Evolutionary conservation across 169 alveolate genomes (phyloP).

Genomic region (Plasmodium cynomolgi): DNA sequence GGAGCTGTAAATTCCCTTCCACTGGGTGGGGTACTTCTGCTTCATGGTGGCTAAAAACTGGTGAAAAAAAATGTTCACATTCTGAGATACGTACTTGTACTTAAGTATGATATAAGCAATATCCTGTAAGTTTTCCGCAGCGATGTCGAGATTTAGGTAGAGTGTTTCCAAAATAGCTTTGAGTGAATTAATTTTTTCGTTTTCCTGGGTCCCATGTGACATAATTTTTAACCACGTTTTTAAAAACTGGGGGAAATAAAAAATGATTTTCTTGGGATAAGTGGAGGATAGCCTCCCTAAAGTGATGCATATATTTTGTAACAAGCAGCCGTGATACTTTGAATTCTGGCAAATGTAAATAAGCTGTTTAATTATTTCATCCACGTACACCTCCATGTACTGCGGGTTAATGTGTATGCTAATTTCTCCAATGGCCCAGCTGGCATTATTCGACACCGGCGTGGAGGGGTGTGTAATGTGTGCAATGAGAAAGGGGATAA

Average conservation of each 20-base stretch:
- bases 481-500: slow-evolving; percentile 69
- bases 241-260: slow-evolving; percentile 72
- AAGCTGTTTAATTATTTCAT: slow-evolving; percentile 78
- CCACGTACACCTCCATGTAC: slow-evolving; percentile 80
- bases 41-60: slow-evolving; percentile 64
- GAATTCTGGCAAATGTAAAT: slow-evolving; percentile 73
- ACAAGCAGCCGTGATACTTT: slow-evolving; percentile 76
- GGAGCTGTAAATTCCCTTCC: slow-evolving; percentile 62
- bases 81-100: slow-evolving; percentile 65
- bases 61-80: slow-evolving; percentile 57
- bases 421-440: slow-evolving; percentile 91
- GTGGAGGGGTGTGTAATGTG: slow-evolving; percentile 79
- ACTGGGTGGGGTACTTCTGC: slow-evolving; percentile 66
- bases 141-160: slow-evolving; percentile 62
- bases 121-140: slow-evolving; percentile 69
- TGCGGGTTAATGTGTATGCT: slow-evolving; percentile 79
- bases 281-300: slow-evolving; percentile 79
- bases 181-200: slow-evolving; percentile 63
- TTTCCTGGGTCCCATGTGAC: slow-evolving; percentile 75
- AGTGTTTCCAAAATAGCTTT: slow-evolving; percentile 65
- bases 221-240: slow-evolving; percentile 75
- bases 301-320: slow-evolving; percentile 87
- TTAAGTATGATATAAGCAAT: slow-evolving; percentile 55
- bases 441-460: slow-evolving; percentile 88
- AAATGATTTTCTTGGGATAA: slow-evolving; percentile 64